phyloP scores from a whole-genome alignment of 768 basidiomycete species.

The Butyriboletus loyo region DNA sequence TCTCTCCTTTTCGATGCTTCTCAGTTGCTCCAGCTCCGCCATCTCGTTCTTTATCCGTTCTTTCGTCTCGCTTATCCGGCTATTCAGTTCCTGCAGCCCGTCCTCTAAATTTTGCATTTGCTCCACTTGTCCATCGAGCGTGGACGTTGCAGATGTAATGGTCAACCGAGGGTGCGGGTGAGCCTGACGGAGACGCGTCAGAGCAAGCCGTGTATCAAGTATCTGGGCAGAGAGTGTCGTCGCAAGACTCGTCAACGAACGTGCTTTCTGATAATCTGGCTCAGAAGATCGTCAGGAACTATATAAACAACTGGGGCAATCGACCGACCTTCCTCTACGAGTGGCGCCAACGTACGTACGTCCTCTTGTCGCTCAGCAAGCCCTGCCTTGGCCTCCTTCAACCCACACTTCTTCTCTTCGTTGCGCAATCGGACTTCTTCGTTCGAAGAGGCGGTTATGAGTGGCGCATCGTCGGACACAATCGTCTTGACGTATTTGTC shows the following conservation, averaged over 20 bases:
- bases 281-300: background rate
- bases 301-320: no score
- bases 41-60: conserved; percentile 57
- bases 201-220: conserved; percentile 74
- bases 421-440: conserved; percentile 58
- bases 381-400: conserved; percentile 62
- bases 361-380: conserved; percentile 62
- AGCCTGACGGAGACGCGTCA: conserved; percentile 77
- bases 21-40: conserved; percentile 54
- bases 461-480: conserved; percentile 81
- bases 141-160: conserved; percentile 66
- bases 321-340: conserved; percentile 64
- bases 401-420: conserved; percentile 63
- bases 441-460: conserved; percentile 78
- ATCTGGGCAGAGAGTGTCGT: conserved; percentile 69
- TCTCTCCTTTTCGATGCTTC: conserved; percentile 68
- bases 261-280: conserved; percentile 60
- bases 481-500: conserved; percentile 85
- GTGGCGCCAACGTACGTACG: conserved; percentile 58
- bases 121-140: conserved; percentile 70
- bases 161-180: conserved; percentile 82
- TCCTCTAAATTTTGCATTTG: conserved; percentile 79
- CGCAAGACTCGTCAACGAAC: conserved; percentile 50
- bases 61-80: conserved; percentile 51
- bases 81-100: conserved; percentile 52